Evolutionary conservation across 805 yeast species (phyloP).

Genomic region (Kluyveromyces nonfermentans): DNA sequence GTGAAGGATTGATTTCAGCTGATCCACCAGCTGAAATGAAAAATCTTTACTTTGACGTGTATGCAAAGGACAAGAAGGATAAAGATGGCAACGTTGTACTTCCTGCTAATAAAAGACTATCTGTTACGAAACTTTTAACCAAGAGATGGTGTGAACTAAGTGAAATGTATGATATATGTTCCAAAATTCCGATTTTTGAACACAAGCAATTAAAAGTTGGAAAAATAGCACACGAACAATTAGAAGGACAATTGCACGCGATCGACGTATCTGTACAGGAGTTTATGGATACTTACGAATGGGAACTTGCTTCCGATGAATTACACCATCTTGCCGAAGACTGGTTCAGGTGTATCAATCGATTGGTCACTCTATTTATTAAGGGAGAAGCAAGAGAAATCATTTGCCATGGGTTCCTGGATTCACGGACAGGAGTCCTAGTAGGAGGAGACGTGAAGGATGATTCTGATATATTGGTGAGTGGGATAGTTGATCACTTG

Average conservation of each 20-base stretch:
- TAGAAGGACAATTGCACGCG: conserved; percentile 43
- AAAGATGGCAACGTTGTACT: conserved; percentile 6
- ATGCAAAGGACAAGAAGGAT: conserved; percentile 6
- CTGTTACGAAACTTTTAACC: conserved; percentile 51
- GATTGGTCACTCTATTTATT: conserved; percentile 34
- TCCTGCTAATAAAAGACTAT: conserved; percentile 14
- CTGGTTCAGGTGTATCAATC: conserved; percentile 36
- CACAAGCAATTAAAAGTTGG: conserved; percentile 42
- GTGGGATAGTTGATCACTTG: conserved; percentile 57
- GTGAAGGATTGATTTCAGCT: conserved; percentile 11
- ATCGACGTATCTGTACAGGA: conserved; percentile 11
- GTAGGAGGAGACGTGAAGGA: conserved; percentile 9
- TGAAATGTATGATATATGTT: conserved; percentile 42
- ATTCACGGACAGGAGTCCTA: conserved; percentile 17
- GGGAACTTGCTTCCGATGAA: conserved; percentile 14
- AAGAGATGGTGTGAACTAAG: conserved; percentile 63
- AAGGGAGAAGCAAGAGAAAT: conserved; percentile 55
- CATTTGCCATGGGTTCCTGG: conserved; percentile 43
- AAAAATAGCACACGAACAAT: conserved; percentile 33
- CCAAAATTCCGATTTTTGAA: conserved; percentile 31
- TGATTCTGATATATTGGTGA: conserved; percentile 36
- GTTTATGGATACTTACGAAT: conserved; percentile 14
- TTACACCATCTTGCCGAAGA: conserved; percentile 22
- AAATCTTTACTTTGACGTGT: conserved; percentile 14
- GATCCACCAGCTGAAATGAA: conserved; percentile 11